Evolutionary conservation across 1,284 basidiomycete species (phyloP).

Genomic region (Wolfiporia cocos): DNA sequence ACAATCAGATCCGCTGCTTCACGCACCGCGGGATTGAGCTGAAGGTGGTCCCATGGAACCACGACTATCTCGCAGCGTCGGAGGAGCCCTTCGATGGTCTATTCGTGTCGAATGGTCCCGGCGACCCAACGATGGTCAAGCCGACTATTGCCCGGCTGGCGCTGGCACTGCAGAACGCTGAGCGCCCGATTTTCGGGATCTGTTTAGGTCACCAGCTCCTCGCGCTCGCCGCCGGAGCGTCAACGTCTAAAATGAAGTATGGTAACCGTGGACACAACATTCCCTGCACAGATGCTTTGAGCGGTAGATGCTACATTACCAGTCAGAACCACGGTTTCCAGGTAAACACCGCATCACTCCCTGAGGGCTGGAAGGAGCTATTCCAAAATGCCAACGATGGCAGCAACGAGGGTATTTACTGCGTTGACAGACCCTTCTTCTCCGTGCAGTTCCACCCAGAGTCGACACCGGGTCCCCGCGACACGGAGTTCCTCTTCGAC

Average conservation of each 20-base stretch:
- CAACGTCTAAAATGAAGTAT: constrained; percentile 98
- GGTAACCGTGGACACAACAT: constrained; percentile 99
- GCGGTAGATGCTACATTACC: constrained; percentile 97
- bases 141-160: constrained; percentile 72
- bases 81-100: constrained; percentile 89
- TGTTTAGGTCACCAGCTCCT: constrained; percentile 98
- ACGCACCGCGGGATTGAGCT: constrained; percentile 89
- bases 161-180: constrained; percentile 66
- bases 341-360: constrained; percentile 81
- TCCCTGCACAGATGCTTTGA: constrained; percentile 92
- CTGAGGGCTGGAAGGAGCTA: constrained; percentile 86
- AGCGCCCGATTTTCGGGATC: constrained; percentile 95
- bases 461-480: constrained; percentile 95
- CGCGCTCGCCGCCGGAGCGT: constrained; percentile 90
- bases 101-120: constrained; percentile 98
- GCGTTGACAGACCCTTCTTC: constrained; percentile 88
- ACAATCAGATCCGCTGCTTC: constrained; percentile 99
- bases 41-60: constrained; percentile 97
- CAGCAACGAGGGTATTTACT: constrained; percentile 98
- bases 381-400: constrained; percentile 97
- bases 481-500: constrained; percentile 98
- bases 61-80: constrained; percentile 76
- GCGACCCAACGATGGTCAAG: constrained; percentile 87
- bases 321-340: constrained; percentile 99
- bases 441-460: constrained; percentile 99